Conservation (phyloP, 208 protist species). For the Porcisia hertigi region DNA sequence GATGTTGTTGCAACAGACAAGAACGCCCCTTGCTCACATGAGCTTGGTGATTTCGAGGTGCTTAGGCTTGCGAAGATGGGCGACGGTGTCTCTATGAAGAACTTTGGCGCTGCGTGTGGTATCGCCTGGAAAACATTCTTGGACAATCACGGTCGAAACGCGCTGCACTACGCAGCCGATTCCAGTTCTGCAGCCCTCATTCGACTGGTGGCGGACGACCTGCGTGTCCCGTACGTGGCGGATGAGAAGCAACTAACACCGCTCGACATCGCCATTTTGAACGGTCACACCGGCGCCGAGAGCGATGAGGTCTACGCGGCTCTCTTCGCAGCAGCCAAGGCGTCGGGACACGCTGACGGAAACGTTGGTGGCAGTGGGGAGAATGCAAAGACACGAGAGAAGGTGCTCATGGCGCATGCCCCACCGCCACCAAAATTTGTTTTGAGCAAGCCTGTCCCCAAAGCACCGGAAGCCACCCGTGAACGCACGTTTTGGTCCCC, state of each 20-base stretch:
- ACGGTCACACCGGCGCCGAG: constrained; percentile 30
- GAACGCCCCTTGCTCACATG: constrained; percentile 26
- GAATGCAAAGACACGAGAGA: constrained; percentile 33
- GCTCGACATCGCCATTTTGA: constrained; percentile 77
- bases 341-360: constrained; percentile 28
- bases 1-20: constrained; percentile 47
- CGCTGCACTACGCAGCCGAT: constrained; percentile 85
- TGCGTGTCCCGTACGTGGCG: constrained; percentile 51
- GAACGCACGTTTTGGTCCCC: constrained; percentile 16
- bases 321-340: constrained; percentile 27
- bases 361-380: background rate
- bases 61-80: constrained; percentile 85
- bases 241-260: constrained; percentile 77
- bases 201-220: constrained; percentile 39
- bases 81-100: constrained; percentile 57
- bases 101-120: constrained; percentile 42
- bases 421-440: constrained; percentile 72
- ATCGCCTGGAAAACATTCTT: constrained; percentile 45
- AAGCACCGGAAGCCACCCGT: constrained; percentile 1
- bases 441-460: constrained; percentile 68
- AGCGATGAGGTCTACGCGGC: constrained; percentile 37
- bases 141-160: constrained; percentile 80
- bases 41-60: constrained; percentile 82
- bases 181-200: constrained; percentile 54
- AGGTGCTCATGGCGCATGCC: constrained; percentile 48